phyloP scores from a whole-genome alignment of 768 basidiomycete species.

The Mycena venus region DNA sequence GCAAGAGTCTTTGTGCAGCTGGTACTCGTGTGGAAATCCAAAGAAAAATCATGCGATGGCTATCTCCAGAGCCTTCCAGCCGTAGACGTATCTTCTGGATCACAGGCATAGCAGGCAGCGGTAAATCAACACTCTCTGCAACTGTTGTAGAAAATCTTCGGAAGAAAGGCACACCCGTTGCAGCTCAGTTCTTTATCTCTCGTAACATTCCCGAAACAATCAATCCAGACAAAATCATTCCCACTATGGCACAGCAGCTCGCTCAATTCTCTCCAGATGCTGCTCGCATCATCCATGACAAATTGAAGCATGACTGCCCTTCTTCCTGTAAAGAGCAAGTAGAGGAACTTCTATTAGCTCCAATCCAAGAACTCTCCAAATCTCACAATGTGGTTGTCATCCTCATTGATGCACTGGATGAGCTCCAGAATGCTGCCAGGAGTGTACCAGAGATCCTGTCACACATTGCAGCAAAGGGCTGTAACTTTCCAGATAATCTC shows the following conservation, averaged over 20 bases:
- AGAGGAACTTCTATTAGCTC: too few species aligned
- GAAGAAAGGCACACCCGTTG: neutral
- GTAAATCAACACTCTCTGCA: slow-evolving; percentile 7
- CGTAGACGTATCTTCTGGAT: too few species aligned
- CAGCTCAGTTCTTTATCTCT: too few species aligned
- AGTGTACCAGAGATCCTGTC: neutral
- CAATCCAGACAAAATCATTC: slow-evolving; percentile 10
- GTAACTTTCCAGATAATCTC: slow-evolving; percentile 1
- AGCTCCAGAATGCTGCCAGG: neutral
- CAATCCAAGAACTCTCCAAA: too few species aligned
- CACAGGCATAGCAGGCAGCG: too few species aligned
- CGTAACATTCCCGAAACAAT: slow-evolving; percentile 7
- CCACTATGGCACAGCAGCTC: slow-evolving; percentile 12
- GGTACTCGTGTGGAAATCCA: slow-evolving; percentile 9
- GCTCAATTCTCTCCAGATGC: slow-evolving; percentile 1
- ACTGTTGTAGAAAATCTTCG: neutral
- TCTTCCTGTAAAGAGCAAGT: neutral
- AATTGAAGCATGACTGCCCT: neutral
- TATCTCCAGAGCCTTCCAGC: neutral
- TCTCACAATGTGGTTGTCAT: neutral
- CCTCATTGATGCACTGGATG: slow-evolving; percentile 14
- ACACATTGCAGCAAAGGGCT: neutral
- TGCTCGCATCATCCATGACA: neutral
- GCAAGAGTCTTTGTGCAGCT: slow-evolving; percentile 7
- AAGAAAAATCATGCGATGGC: neutral